Conservation (phyloP, 805 yeast species). For the Candida succiphila region DNA sequence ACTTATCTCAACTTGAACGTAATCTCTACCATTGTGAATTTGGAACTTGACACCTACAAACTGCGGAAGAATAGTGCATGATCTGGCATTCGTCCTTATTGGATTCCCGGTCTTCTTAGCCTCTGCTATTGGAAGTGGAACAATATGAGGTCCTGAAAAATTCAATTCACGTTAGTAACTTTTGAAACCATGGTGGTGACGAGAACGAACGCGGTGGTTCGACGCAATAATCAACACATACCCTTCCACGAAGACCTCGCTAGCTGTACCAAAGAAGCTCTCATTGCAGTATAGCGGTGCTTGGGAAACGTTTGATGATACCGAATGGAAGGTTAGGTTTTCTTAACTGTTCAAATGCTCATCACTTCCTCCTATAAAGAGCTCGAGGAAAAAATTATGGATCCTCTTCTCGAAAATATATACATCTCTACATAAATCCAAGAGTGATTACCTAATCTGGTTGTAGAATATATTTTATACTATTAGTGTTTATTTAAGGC, state of each 20-base stretch:
- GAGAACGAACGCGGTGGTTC: neutral
- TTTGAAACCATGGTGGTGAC: neutral
- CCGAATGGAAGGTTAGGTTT: too few species aligned
- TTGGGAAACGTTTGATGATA: too few species aligned
- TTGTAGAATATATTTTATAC: too few species aligned
- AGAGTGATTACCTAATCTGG: too few species aligned
- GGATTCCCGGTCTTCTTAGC: conserved; percentile 77
- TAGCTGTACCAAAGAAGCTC: conserved; percentile 27
- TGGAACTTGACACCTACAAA: conserved; percentile 93
- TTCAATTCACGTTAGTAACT: neutral
- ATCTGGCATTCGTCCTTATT: conserved; percentile 90
- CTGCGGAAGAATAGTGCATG: conserved; percentile 91
- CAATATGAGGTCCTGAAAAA: conserved; percentile 71
- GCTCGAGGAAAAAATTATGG: too few species aligned
- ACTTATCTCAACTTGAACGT: conserved; percentile 74
- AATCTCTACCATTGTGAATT: conserved; percentile 93
- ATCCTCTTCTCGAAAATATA: too few species aligned
- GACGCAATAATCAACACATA: conserved; percentile 8
- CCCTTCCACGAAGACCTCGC: conserved; percentile 55
- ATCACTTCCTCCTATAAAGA: too few species aligned
- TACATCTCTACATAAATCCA: too few species aligned
- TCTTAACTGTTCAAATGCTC: too few species aligned
- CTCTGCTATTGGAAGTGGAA: conserved; percentile 85
- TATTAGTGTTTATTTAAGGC: too few species aligned
- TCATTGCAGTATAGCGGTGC: too few species aligned